phyloP scores from a whole-genome alignment of 768 basidiomycete genomes.

The Boletus coccyginus region DNA sequence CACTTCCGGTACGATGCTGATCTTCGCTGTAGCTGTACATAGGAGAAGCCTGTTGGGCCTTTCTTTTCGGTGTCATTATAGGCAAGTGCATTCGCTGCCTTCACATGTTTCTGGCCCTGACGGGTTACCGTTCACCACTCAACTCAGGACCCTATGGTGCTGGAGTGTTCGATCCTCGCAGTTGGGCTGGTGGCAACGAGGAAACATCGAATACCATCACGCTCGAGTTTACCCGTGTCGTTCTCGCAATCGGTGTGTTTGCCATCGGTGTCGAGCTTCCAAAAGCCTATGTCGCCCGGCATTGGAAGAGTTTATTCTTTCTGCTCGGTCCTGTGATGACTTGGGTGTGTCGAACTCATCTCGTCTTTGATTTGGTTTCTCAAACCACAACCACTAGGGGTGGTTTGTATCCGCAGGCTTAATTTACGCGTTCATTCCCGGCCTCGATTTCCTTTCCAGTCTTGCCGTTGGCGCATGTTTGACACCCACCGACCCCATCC shows the following conservation, averaged over 20 bases:
- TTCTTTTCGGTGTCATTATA: conserved; percentile 88
- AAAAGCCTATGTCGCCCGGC: conserved; percentile 90
- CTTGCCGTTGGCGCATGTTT: conserved; percentile 90
- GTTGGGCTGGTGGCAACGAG: conserved; percentile 58
- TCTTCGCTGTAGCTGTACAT: conserved; percentile 63
- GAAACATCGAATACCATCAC: conserved; percentile 70
- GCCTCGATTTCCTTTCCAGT: conserved; percentile 83
- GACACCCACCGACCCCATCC: conserved; percentile 68
- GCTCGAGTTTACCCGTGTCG: conserved; percentile 85
- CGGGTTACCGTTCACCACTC: not conserved
- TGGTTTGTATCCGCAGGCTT: conserved; percentile 93
- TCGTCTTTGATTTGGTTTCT: conserved; percentile 2
- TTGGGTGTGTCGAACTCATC: conserved; percentile 53
- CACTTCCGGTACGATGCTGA: conserved; percentile 3
- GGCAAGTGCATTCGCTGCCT: conserved; percentile 41
- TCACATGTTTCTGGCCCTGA: conserved; percentile 7
- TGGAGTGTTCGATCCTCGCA: conserved; percentile 76
- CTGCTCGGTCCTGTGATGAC: conserved; percentile 82
- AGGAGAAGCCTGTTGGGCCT: conserved; percentile 96
- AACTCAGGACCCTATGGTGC: conserved; percentile 75
- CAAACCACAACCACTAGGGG: conserved; percentile 47
- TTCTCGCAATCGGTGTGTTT: conserved; percentile 95
- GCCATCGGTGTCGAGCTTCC: conserved; percentile 98
- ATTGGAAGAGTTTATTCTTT: conserved; percentile 88
- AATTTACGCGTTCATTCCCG: conserved; percentile 90